These are phyloP conservation scores for Fusarium humuli DNA, from an alignment of 2,329 filamentous ascomycete species.

Conservation along the genomic window DNA sequence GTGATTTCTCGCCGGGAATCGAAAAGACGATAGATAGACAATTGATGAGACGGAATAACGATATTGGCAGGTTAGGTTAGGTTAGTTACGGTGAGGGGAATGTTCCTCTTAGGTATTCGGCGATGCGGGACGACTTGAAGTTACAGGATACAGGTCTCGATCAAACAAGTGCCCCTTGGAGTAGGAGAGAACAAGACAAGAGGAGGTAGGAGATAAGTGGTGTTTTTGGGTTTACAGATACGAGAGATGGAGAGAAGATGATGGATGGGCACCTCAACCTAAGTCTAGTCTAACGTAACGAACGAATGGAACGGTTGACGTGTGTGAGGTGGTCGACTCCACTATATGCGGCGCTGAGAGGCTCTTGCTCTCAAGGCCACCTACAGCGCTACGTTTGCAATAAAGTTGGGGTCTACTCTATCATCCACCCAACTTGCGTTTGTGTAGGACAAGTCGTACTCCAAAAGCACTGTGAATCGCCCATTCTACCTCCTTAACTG, in stretches of 20 bases:
- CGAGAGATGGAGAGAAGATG: conserved; percentile 30
- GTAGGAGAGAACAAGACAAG: conserved; percentile 8
- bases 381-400: conserved; percentile 27
- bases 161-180: conserved; percentile 17
- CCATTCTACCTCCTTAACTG: conserved; percentile 26
- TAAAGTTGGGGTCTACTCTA: conserved; percentile 14
- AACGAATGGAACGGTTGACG: conserved; percentile 32
- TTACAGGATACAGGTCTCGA: conserved; percentile 17
- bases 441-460: conserved; percentile 4
- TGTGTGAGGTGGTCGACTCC: conserved; percentile 39
- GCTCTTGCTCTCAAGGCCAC: conserved; percentile 20
- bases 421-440: background rate
- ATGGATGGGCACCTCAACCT: conserved; percentile 25
- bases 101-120: background rate
- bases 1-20: conserved; percentile 37
- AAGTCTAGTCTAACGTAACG: conserved; percentile 15
- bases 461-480: conserved; percentile 19
- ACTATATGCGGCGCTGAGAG: conserved; percentile 27
- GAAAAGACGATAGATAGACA: conserved; percentile 33
- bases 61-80: conserved; percentile 3
- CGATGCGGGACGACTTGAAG: conserved; percentile 7
- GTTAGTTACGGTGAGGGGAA: conserved; percentile 29
- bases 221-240: conserved; percentile 37
- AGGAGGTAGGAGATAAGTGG: conserved; percentile 23
- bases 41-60: conserved; percentile 26